Evolutionary conservation across 345 rosid genomes (phyloP), one percentile per base, ranked within the genome.

Genomic region (Syzygium aromaticum): DNA sequence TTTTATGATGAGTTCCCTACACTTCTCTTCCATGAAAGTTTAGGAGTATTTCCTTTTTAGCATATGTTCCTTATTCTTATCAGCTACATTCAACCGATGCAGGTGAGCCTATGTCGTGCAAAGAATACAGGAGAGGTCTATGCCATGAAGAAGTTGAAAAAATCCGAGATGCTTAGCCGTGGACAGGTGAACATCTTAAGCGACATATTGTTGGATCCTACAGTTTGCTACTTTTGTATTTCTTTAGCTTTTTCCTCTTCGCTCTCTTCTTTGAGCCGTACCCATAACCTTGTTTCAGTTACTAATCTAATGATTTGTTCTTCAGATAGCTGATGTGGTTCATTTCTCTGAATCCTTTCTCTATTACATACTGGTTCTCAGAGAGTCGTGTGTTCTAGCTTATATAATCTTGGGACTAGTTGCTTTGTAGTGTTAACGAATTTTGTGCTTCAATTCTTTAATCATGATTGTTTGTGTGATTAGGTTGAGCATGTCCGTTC

Each of bases 401-500:
- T 38, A 73, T 38, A 38, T 38, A 38, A 22, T 73, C 49, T 33
- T 0, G 27, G 49, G 80, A 38, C 13, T 10, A 40, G 14, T 73
- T 38, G 49, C 80, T 38, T 5, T 73, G 80, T 19, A 73, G 80
- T 38, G 49, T 38, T 73, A 38, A 73, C 38, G 80, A 43, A 77
- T 67, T 78, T 56, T 85, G 46, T 86, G 64, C 61, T 43, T 33
- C 40, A 49, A 85, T 43, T 63, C 86, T 30, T 87, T 51, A 46
- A 84, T 89, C 63, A 84, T 49, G 49, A n/a, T 80, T 57, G 77
- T 93, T 51, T 87, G 40, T 54, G 86, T 57, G 43, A 30, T 54
- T 89, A 97, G 99, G 99, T 98, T 90, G 99, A 98, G 93, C 98
- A 98, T 91, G 99, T 98, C 53, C 94, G 99, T 85, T 98, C 99